These are phyloP conservation scores for Talaromyces sp. DNA, from an alignment of 2,329 filamentous ascomycete genomes.

Conservation along the genomic window DNA sequence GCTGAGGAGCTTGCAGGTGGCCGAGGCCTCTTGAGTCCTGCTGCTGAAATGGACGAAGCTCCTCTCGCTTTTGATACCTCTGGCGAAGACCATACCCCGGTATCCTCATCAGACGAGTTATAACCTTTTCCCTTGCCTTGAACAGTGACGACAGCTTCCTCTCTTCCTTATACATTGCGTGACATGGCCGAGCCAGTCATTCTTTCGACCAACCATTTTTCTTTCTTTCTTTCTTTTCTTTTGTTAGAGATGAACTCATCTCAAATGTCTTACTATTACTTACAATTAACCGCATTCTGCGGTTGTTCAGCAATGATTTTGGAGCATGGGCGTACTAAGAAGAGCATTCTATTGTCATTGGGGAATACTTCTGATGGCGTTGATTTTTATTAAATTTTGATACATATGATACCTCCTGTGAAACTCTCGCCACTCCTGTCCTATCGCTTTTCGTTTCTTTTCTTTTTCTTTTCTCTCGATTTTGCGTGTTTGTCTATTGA, in stretches of 20 bases:
- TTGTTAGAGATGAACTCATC: not conserved
- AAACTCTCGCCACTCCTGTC: not conserved
- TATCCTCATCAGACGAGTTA: slow-evolving; percentile 43
- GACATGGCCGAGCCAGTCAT: slow-evolving; percentile 3
- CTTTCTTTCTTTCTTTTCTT: not conserved
- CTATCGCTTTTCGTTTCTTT: not conserved
- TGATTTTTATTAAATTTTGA: not conserved
- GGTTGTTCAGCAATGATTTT: not conserved
- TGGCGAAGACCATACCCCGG: not conserved
- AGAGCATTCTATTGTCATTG: not conserved
- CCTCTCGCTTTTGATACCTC: slow-evolving; percentile 1
- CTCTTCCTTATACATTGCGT: slow-evolving; percentile 79
- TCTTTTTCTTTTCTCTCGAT: not conserved
- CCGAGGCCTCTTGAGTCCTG: slow-evolving; percentile 30
- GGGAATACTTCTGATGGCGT: not conserved
- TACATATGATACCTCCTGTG: slow-evolving; percentile 11
- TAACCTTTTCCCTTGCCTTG: slow-evolving; percentile 87
- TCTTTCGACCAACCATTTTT: not conserved
- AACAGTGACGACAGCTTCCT: slow-evolving; percentile 57
- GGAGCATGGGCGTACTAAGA: not conserved
- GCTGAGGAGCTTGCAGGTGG: slow-evolving; percentile 21
- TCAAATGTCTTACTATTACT: not conserved
- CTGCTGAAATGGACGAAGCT: slow-evolving; percentile 14
- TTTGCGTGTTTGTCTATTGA: not conserved
- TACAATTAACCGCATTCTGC: not conserved